Conservation (phyloP, 306 rosid species). For the Heteromeles arbutifolia region DNA sequence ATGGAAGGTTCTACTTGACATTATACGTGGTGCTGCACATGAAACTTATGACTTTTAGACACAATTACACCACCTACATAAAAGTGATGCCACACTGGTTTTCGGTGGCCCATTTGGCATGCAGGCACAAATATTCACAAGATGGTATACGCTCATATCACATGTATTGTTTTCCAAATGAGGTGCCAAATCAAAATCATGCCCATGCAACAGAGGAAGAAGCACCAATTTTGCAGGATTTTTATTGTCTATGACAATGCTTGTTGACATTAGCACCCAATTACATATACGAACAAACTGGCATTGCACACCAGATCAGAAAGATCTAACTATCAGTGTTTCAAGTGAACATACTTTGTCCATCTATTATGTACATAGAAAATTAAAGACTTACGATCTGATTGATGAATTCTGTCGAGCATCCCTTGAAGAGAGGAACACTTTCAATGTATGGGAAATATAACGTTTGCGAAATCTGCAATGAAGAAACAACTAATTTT, state of each 20-base stretch:
- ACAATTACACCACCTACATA: background rate
- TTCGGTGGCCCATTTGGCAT: background rate
- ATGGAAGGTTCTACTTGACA: background rate
- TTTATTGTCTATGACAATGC: background rate
- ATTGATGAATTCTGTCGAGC: conserved; percentile 84
- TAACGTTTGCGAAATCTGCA: conserved; percentile 79
- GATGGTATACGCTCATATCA: background rate
- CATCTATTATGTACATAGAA: background rate
- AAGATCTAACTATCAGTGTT: background rate
- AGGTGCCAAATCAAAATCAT: background rate
- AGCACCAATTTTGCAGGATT: background rate
- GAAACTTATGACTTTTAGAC: background rate
- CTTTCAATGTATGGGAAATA: conserved; percentile 54
- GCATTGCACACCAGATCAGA: background rate
- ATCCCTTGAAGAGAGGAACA: conserved; percentile 64
- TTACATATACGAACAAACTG: background rate
- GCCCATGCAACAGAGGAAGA: background rate
- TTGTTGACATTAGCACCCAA: background rate
- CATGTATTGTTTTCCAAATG: background rate
- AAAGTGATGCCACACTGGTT: background rate
- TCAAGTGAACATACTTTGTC: background rate
- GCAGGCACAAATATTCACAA: background rate
- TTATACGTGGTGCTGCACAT: background rate
- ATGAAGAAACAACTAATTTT: background rate
- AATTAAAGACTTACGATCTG: conserved; percentile 59